These are phyloP conservation scores for Chionographis japonica DNA, from an alignment of 106 monocot genomes.

Conservation along the genomic window DNA sequence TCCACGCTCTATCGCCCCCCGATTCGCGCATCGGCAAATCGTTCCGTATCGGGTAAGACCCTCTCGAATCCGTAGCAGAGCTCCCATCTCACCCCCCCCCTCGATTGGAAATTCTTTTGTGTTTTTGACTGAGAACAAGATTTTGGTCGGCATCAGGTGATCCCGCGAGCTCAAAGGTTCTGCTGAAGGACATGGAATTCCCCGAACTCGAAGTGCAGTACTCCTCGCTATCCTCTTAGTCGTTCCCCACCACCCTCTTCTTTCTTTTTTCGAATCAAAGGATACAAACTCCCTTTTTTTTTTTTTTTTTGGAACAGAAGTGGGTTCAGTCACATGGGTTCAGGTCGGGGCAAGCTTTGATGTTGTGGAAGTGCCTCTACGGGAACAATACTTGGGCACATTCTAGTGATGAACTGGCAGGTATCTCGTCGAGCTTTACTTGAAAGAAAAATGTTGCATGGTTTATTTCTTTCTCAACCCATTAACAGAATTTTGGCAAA, in stretches of 20 bases:
- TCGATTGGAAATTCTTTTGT: background rate
- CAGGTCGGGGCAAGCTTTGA: constrained; percentile 81
- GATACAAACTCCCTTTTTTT: no score
- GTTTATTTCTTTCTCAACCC: no score
- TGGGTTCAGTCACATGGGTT: constrained; percentile 92
- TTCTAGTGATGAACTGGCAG: constrained; percentile 66
- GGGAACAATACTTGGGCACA: constrained; percentile 76
- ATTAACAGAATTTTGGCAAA: no score
- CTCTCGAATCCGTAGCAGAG: background rate
- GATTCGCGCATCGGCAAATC: constrained; percentile 2
- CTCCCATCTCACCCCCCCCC: background rate
- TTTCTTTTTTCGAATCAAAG: background rate
- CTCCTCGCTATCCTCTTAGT: background rate
- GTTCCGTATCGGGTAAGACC: constrained; percentile 8
- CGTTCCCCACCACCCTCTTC: background rate
- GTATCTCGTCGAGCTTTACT: constrained; percentile 17
- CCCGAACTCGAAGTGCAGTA: constrained; percentile 66
- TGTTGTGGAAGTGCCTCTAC: constrained; percentile 97
- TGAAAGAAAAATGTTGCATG: no score
- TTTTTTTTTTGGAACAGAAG: constrained; percentile 37
- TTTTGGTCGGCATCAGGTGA: constrained; percentile 13
- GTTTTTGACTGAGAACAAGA: background rate
- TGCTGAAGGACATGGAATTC: constrained; percentile 80
- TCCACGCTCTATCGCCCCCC: constrained; percentile 3
- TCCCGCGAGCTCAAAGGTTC: constrained; percentile 36